Percentiles rank a stretch among this genome's conserved stretches.
Evolutionary conservation across 495 filamentous ascomycete genomes (phyloP).

Genomic region (Massariosphaeria phaeospora): DNA sequence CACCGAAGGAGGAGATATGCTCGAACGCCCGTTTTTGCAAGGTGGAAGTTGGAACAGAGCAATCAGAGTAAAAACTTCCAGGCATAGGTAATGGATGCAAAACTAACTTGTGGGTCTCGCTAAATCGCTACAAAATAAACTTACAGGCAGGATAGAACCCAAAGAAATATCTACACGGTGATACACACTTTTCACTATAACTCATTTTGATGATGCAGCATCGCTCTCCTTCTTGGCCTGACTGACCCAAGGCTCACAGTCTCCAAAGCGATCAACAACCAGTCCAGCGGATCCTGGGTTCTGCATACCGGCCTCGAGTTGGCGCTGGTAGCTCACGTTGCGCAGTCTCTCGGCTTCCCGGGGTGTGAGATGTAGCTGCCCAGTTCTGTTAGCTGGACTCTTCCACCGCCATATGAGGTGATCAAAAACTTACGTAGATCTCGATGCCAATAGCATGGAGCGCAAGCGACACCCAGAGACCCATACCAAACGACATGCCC

Average conservation of each 20-base stretch:
- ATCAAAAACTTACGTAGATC: conserved; percentile 42
- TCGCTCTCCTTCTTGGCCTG: not conserved
- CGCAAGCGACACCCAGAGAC: conserved; percentile 44
- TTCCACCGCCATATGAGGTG: too few relatives aligned
- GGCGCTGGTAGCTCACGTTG: conserved; percentile 48
- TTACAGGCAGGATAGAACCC: too few relatives aligned
- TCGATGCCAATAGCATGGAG: conserved; percentile 48
- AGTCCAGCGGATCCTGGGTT: conserved; percentile 48
- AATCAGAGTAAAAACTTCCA: too few relatives aligned
- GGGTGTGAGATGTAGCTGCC: conserved; percentile 47
- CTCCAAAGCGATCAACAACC: conserved; percentile 45
- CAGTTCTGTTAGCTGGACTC: not conserved
- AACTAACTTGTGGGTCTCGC: too few relatives aligned
- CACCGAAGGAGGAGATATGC: too few relatives aligned
- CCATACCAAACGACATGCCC: conserved; percentile 44
- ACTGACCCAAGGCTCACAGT: conserved; percentile 35
- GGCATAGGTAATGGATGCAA: too few relatives aligned
- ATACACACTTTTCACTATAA: too few relatives aligned
- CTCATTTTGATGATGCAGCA: too few relatives aligned
- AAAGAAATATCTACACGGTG: too few relatives aligned
- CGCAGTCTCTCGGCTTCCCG: conserved; percentile 47
- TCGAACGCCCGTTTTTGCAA: too few relatives aligned
- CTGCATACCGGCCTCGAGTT: conserved; percentile 48
- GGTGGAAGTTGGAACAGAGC: too few relatives aligned
- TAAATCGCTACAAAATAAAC: too few relatives aligned